These are phyloP conservation scores for Fusarium sp. DNA, from an alignment of 2,329 filamentous ascomycete genomes.

Conservation along the genomic window DNA sequence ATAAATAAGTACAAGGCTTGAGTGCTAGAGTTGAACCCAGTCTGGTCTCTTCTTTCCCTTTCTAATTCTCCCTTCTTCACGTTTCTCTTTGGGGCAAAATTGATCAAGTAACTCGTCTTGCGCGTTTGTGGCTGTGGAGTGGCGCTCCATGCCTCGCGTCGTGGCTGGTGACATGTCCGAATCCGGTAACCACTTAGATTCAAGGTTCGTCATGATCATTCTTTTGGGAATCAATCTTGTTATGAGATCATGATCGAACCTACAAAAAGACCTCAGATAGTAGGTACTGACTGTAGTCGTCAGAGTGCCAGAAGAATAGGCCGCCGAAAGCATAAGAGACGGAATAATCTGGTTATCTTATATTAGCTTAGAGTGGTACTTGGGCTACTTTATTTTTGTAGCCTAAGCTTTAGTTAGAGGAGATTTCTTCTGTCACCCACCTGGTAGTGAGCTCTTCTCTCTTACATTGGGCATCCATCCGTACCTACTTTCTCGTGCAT, in stretches of 20 bases:
- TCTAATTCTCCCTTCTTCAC: neutral
- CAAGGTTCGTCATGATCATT: conserved; percentile 8
- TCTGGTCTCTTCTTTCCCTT: neutral
- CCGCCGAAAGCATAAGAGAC: neutral
- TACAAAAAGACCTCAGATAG: neutral
- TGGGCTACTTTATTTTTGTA: neutral
- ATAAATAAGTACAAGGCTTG: neutral
- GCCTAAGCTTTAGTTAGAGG: too few species aligned
- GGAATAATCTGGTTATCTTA: neutral
- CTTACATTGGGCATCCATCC: too few species aligned
- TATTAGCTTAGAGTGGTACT: neutral
- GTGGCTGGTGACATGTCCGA: conserved; percentile 34
- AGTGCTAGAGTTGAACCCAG: neutral
- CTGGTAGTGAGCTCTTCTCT: neutral
- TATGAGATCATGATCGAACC: neutral
- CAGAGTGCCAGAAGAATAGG: neutral
- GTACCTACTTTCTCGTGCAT: neutral
- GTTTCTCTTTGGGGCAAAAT: neutral
- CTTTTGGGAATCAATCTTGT: neutral
- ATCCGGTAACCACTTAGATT: conserved; percentile 22
- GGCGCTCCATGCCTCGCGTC: conserved; percentile 10
- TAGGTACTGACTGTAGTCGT: neutral
- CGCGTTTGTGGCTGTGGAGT: conserved; percentile 39
- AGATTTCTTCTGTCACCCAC: neutral
- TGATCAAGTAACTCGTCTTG: conserved; percentile 14